Evolutionary conservation across 495 filamentous ascomycete genomes (phyloP), one percentile per base, ranked within the genome.

Genomic region (Paragyromitra xinjiangensis): DNA sequence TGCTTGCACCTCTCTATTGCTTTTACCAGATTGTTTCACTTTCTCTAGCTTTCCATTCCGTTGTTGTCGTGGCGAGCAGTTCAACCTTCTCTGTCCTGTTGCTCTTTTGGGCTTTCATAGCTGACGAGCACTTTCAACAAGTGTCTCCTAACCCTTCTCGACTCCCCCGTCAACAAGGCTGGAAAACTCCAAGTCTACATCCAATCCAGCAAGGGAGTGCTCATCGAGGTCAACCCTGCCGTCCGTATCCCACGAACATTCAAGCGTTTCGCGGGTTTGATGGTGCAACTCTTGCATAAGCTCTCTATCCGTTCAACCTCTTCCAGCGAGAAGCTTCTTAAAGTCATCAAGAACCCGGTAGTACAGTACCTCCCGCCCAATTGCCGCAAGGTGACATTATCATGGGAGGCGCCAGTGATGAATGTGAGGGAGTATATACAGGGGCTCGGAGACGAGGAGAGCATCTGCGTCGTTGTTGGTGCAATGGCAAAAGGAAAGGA

Each of bases 171-270:
- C 86, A 99, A 98, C 88, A 99, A 99, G 85, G 95, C 95, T 58
- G 95, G 95, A 68, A 93, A 90, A 83, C 90, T 99, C 19, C 95
- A 99, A 84, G 98, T 99, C 81, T 99, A 95, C 86, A 98, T 99
- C 79, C 94, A 97, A 83, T 97, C 95, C 1, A 93, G 94, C 73
- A 97, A 97, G 84, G 94, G 94, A 53, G 94, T 98, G 48, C 87
- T 99, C 79, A 99, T 99, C 79, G 94, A 98, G 85, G 96, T 99
- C 79, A 97, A 93, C 83, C 95, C 95, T 26, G 92, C 95, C 11
- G 95, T 99, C 51, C 93, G 95, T 75, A 98, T 99, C 76, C 95
- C 95, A 37, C 91, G 95, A 77, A 99, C 95, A 0, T 99, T 99
- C 87, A 99, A 99, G 87, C 94, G 95, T 58, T 99, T 98, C 81